A percentile compares a stretch with the other conserved stretches of the same genome.
phyloP scores from a whole-genome alignment of 352 stramenopile species.

The Phytophthora foliorum region DNA sequence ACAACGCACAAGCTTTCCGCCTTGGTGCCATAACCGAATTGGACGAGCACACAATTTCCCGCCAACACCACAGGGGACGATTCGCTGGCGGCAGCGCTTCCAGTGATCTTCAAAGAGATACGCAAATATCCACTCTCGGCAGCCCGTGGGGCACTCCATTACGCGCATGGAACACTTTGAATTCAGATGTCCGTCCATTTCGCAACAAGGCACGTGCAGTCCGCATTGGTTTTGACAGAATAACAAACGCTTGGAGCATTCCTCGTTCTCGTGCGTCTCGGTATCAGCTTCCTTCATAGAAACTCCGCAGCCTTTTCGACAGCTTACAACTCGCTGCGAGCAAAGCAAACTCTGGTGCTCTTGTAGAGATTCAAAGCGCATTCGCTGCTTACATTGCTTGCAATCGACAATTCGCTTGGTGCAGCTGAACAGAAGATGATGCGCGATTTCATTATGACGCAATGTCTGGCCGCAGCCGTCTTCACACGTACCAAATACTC shows the following conservation, averaged over 20 bases:
- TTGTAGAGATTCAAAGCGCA: conserved; percentile 45
- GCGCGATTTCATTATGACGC: conserved; percentile 57
- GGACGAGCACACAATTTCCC: conserved; percentile 60
- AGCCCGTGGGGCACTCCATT: conserved; percentile 68
- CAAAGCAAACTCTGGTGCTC: conserved; percentile 64
- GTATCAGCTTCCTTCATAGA: conserved; percentile 51
- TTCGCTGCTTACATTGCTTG: conserved; percentile 51
- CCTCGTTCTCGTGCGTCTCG: conserved; percentile 52
- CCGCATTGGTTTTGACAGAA: conserved; percentile 72
- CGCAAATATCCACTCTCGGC: conserved; percentile 62
- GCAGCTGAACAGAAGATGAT: conserved; percentile 73
- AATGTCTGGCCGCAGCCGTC: conserved; percentile 53
- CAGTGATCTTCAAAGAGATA: conserved; percentile 71
- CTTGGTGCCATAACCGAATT: conserved; percentile 67
- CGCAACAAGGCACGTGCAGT: conserved; percentile 39
- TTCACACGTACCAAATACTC: conserved; percentile 60
- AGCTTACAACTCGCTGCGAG: conserved; percentile 57
- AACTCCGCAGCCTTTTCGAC: conserved; percentile 62
- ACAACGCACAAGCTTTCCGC: conserved; percentile 55
- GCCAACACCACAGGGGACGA: conserved; percentile 68
- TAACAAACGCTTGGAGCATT: conserved; percentile 56
- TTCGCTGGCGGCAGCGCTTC: conserved; percentile 69
- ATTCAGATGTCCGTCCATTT: conserved; percentile 53
- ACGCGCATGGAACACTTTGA: conserved; percentile 65
- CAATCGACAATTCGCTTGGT: conserved; percentile 57